A percentile compares a stretch with the other conserved stretches of the same genome.
Conservation (phyloP, 495 filamentous ascomycete species). For the Penicillium paradoxum region DNA sequence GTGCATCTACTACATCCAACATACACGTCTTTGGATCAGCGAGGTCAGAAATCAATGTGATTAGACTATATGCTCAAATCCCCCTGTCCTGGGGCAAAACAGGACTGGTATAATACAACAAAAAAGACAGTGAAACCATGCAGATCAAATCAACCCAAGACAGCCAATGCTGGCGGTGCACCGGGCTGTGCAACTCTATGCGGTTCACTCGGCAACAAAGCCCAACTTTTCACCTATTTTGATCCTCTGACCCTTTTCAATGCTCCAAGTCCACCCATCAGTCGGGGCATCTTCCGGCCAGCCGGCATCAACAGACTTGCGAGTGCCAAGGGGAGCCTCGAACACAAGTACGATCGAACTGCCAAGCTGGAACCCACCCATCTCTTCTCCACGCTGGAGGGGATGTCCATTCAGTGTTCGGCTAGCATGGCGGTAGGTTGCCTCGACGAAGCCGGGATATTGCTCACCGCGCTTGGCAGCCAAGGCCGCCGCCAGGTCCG, state of each 20-base stretch:
- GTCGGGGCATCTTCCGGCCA: conserved; percentile 50
- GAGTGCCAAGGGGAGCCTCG: conserved; percentile 72
- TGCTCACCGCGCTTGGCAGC: conserved; percentile 71
- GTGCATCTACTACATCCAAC: too few species aligned
- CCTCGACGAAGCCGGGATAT: conserved; percentile 83
- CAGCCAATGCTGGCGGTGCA: not conserved
- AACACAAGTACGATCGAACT: conserved; percentile 96
- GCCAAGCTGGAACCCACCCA: conserved; percentile 96
- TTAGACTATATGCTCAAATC: not conserved
- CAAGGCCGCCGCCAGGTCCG: conserved; percentile 72
- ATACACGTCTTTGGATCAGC: too few species aligned
- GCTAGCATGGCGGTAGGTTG: conserved; percentile 78
- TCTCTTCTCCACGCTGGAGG: conserved; percentile 82
- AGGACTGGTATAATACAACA: conserved; percentile 22
- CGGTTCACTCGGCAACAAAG: conserved; percentile 34
- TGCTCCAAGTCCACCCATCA: conserved; percentile 75
- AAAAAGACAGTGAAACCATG: not conserved
- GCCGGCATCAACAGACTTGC: conserved; percentile 61
- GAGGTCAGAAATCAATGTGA: not conserved
- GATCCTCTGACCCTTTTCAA: conserved; percentile 80
- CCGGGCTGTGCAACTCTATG: conserved; percentile 3
- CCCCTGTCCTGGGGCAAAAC: not conserved
- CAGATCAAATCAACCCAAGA: not conserved
- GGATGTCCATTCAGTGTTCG: conserved; percentile 75
- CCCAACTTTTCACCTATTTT: conserved; percentile 86